Evolutionary conservation across 805 yeast species (phyloP), one percentile per base, ranked within the genome.

Genomic region (Candida ortonii): DNA sequence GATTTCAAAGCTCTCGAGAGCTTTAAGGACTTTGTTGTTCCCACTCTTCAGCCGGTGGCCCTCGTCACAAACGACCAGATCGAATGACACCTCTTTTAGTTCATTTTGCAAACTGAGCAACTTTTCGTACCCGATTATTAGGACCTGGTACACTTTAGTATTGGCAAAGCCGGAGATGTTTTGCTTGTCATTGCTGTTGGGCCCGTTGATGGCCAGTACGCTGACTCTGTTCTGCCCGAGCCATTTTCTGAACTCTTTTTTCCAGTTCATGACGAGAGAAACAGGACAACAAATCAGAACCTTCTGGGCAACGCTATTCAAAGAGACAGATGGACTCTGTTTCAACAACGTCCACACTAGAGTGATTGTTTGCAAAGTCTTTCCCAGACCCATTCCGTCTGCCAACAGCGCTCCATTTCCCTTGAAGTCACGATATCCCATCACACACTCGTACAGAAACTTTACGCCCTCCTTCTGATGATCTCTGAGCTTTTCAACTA

Each of bases 341-440:
- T 73, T 80, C 13, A 86, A 56, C 13, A 93, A 58, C 0, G 96
- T 87, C 94, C 95, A 87, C 4, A 90, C 70, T 25, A 87, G 56
- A 0, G 95, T 54, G 5, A 93, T 90, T 0, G 96, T 77, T 74
- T 81, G 89, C 25, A 93, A 60, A 0, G 97, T 89, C 50, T 84
- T 84, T 2, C 96, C 96, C 12, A 93, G 65, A 0, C 98, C 98
- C 98, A 93, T 93, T 49, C 90, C 97, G 59, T 93, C 98, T 0
- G 98, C 98, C 26, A 93, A 59, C 5, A 93, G 61, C 2, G 90
- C 89, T 0, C 98, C 97, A 26, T 61, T 47, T 0, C 75, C 73
- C 2, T 65, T 63, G 14, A 60, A 60, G 4, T 68, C 70, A 16
- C 72, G 62, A 33, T 72, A 61, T 0, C 95, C 95, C 80, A 83